Conservation (phyloP, 768 basidiomycete genomes). For the Termitomyces sp. region DNA sequence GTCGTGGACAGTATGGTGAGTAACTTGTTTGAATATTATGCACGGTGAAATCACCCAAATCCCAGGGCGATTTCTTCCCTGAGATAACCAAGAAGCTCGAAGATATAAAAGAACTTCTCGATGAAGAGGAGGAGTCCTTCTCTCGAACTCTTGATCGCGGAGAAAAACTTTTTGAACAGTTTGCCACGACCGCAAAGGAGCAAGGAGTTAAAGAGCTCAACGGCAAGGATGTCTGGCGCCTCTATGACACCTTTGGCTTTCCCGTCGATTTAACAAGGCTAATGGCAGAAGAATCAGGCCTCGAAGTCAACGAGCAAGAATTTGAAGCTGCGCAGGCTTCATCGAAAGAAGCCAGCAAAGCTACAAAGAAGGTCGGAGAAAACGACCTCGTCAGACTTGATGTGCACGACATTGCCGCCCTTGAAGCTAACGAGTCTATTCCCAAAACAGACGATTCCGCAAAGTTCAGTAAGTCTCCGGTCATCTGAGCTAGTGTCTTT, state of each 20-base stretch:
- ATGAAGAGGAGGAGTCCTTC: constrained; percentile 98
- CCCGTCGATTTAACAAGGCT: constrained; percentile 93
- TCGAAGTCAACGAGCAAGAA: constrained; percentile 80
- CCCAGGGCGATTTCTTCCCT: constrained; percentile 82
- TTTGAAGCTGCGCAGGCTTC: constrained; percentile 85
- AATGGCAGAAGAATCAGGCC: constrained; percentile 92
- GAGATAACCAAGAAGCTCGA: constrained; percentile 79
- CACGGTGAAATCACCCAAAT: background rate
- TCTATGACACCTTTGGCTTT: constrained; percentile 99
- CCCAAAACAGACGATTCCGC: constrained; percentile 90
- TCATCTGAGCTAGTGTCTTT: background rate
- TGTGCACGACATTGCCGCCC: constrained; percentile 85
- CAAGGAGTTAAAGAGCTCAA: constrained; percentile 59
- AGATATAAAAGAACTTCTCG: constrained; percentile 90
- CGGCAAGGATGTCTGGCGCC: constrained; percentile 93
- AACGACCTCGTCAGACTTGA: constrained; percentile 81
- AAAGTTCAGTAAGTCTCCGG: constrained; percentile 71
- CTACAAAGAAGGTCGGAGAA: constrained; percentile 62
- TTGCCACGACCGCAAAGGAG: constrained; percentile 62
- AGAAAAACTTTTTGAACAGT: constrained; percentile 91
- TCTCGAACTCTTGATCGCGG: constrained; percentile 96
- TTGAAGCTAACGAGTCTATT: constrained; percentile 72
- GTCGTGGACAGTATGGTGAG: constrained; percentile 85
- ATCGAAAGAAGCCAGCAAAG: constrained; percentile 91
- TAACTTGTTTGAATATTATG: background rate